phyloP scores from a whole-genome alignment of 2,329 filamentous ascomycete genomes.

The Orbilia brochopaga region DNA sequence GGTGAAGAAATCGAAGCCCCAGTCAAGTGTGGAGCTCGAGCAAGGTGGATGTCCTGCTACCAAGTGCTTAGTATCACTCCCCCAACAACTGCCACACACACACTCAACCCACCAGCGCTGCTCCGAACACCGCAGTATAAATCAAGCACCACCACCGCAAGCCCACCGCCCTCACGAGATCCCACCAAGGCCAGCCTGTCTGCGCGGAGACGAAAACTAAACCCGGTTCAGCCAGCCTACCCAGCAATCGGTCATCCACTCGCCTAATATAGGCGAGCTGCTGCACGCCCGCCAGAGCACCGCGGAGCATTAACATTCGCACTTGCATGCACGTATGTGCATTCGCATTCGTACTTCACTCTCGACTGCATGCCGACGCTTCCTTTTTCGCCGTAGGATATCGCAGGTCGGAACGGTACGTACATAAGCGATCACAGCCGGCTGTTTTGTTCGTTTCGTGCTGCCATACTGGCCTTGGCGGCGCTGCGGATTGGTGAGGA shows the following conservation, averaged over 20 bases:
- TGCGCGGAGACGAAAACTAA: neutral
- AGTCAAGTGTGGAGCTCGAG: neutral
- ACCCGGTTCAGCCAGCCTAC: constrained; percentile 1
- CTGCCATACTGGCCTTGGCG: no score
- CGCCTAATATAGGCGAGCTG: constrained; percentile 1
- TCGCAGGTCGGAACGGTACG: constrained; percentile 4
- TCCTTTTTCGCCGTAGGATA: neutral
- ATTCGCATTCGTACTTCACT: no score
- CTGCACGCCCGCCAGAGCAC: neutral
- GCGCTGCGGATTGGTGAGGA: no score
- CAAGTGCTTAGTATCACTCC: neutral
- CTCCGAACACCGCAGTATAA: neutral
- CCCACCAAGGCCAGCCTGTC: neutral
- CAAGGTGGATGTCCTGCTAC: neutral
- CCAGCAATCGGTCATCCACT: neutral
- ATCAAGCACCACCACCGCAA: neutral
- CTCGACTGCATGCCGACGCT: neutral
- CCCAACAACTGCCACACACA: neutral
- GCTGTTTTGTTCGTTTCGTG: no score
- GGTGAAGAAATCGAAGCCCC: constrained; percentile 3
- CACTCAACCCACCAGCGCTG: neutral
- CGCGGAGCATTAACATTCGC: neutral
- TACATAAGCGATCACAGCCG: neutral
- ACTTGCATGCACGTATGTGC: neutral
- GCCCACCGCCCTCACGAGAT: neutral